Evolutionary conservation across 2,329 filamentous ascomycete genomes (phyloP), one percentile per base, ranked within the genome.

Genomic region (Venturia nashicola): DNA sequence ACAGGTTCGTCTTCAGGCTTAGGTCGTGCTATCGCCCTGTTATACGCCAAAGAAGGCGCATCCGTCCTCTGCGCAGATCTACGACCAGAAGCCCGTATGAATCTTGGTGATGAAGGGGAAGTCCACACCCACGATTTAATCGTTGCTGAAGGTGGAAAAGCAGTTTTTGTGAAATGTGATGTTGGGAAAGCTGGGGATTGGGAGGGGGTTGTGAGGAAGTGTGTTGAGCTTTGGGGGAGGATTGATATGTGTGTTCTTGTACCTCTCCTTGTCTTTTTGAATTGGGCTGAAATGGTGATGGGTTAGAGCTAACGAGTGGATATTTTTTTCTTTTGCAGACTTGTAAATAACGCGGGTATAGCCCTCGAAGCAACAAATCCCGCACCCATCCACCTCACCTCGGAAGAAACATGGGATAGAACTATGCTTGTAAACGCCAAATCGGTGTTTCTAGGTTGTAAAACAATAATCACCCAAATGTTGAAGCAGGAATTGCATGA

Each of bases 401-500:
- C 72, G 0, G 79, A 82, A 44, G 70, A 73, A 0, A 73, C 72
- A 0, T 85, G 78, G 73, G 78, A 84, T 51, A 68, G 66, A 18
- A 73, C 72, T 0, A 64, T 75, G 59, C 64, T 67, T 20, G 70
- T 77, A 4, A 78, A 78, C 59, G 67, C 72, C 5, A 73, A 69
- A 3, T 75, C 75, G 11, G 76, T 77, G 0, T 78, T 77, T 61
- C 67, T 74, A 0, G 76, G 76, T 0, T 77, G 72, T 64, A 83
- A 82, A 61, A 79, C 78, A 66, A 77, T 77, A 1, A 70, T 74
- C 1, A 64, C 65, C 0, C 81, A 82, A 66, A 83, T 84, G 79
- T 70, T 82, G 12, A 71, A 72, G 7, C 82, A 85, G 66, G 71
- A 76, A 0, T 74, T 72, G 0, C 70, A 73, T 4, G 65, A 67